These are phyloP conservation scores for Metschnikowia similis DNA, from an alignment of 805 yeast genomes.

Conservation along the genomic window DNA sequence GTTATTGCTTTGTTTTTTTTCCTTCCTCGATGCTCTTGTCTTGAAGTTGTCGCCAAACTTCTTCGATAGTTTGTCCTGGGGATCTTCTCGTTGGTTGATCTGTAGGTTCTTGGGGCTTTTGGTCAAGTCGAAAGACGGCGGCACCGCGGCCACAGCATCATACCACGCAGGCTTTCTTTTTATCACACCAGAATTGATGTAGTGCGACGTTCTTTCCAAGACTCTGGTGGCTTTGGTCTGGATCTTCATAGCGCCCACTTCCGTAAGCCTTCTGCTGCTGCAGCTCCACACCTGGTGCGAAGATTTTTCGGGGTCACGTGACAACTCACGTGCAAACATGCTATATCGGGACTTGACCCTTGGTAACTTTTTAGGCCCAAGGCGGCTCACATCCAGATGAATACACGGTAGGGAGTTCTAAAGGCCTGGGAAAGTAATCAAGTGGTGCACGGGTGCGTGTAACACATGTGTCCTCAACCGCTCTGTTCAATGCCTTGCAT, in stretches of 20 bases:
- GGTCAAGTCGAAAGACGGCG: constrained; percentile 66
- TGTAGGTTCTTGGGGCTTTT: constrained; percentile 38
- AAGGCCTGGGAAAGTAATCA: no score
- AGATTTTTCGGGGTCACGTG: constrained; percentile 10
- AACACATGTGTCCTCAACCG: neutral
- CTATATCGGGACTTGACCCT: neutral
- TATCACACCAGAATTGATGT: constrained; percentile 66
- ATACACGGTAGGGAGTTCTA: no score
- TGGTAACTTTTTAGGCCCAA: neutral
- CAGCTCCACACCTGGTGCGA: neutral
- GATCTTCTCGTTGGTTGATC: constrained; percentile 27
- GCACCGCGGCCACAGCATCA: constrained; percentile 74
- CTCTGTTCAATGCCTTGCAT: neutral
- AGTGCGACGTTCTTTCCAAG: constrained; percentile 75
- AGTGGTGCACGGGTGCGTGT: neutral
- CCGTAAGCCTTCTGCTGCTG: neutral
- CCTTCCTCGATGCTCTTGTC: constrained; percentile 43
- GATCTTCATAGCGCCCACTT: constrained; percentile 48
- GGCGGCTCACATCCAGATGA: neutral
- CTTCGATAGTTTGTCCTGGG: constrained; percentile 17
- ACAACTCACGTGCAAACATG: neutral
- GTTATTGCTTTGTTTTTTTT: constrained; percentile 35
- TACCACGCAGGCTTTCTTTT: constrained; percentile 82
- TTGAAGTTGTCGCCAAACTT: constrained; percentile 27
- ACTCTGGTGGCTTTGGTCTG: constrained; percentile 67